phyloP scores from a whole-genome alignment of 2,329 filamentous ascomycete genomes.

The Neofusicoccum parvum region DNA sequence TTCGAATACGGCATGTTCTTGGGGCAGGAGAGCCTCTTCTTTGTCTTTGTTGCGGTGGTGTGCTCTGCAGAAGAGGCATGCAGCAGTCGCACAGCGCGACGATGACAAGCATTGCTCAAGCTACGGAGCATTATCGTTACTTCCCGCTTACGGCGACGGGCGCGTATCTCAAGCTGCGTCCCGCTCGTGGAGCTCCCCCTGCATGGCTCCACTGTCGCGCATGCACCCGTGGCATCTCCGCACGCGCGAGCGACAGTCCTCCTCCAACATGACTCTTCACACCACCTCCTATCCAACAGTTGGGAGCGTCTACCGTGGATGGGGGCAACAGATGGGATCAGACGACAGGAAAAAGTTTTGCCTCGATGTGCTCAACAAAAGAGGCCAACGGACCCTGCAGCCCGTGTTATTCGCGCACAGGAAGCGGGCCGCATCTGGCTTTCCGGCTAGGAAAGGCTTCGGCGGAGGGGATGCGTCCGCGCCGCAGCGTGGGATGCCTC shows the following conservation, averaged over 20 bases:
- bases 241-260: background rate
- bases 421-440: background rate
- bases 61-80: background rate
- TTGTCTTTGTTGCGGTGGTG: background rate
- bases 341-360: background rate
- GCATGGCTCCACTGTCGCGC: constrained; percentile 15
- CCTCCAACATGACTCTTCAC: background rate
- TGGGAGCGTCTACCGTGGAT: background rate
- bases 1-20: background rate
- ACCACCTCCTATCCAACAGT: background rate
- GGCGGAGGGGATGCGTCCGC: constrained; percentile 10
- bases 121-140: background rate
- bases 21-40: background rate
- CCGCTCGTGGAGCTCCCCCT: constrained; percentile 14
- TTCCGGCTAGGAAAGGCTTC: background rate
- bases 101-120: background rate
- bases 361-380: background rate
- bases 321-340: background rate
- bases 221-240: constrained; percentile 3
- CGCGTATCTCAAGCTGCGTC: constrained; percentile 6
- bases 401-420: background rate
- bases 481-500: background rate
- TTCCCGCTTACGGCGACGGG: background rate
- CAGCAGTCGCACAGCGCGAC: background rate
- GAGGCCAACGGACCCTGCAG: background rate